phyloP scores from a whole-genome alignment of 2,329 filamentous ascomycete species.

The Lithohypha guttulata region DNA sequence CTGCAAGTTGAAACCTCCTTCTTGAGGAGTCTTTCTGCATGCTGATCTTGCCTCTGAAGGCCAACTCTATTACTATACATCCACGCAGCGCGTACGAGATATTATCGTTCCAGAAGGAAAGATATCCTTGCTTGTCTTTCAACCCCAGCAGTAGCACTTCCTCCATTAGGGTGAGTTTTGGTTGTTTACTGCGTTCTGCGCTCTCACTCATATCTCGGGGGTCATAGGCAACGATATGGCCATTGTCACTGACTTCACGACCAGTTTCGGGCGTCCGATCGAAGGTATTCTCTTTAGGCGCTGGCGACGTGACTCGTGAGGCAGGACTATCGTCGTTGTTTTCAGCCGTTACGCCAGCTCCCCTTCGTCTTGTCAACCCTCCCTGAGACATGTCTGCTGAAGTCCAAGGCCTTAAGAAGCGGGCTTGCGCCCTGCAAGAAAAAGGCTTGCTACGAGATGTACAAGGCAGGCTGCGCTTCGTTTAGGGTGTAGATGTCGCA shows the following conservation, averaged over 20 bases:
- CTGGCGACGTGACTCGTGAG: slow-evolving; percentile 56
- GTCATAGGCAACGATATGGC: slow-evolving; percentile 97
- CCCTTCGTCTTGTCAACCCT: slow-evolving; percentile 61
- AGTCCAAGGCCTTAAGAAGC: not conserved
- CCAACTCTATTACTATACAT: slow-evolving; percentile 96
- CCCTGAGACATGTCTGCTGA: slow-evolving; percentile 48
- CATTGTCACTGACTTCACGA: slow-evolving; percentile 78
- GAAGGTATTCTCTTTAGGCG: slow-evolving; percentile 49
- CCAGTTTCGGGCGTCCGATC: slow-evolving; percentile 59
- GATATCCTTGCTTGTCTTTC: slow-evolving; percentile 99
- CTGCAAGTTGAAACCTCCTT: slow-evolving; percentile 82
- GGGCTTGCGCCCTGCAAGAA: slow-evolving; percentile 6
- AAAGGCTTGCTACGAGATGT: too few relatives aligned
- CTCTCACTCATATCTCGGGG: slow-evolving; percentile 95
- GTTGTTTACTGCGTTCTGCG: slow-evolving; percentile 91
- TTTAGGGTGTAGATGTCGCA: too few relatives aligned
- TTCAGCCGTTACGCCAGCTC: slow-evolving; percentile 36
- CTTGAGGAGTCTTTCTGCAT: slow-evolving; percentile 96
- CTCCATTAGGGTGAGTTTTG: slow-evolving; percentile 97
- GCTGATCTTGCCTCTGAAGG: slow-evolving; percentile 88
- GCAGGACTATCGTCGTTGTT: slow-evolving; percentile 50
- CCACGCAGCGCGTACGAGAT: slow-evolving; percentile 95
- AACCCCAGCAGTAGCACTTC: slow-evolving; percentile 88
- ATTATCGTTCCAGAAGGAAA: slow-evolving; percentile 99
- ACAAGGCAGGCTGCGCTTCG: too few relatives aligned